These are phyloP conservation scores for Aspergillus cejpii DNA, from an alignment of 2,329 filamentous ascomycete species.

Conservation along the genomic window DNA sequence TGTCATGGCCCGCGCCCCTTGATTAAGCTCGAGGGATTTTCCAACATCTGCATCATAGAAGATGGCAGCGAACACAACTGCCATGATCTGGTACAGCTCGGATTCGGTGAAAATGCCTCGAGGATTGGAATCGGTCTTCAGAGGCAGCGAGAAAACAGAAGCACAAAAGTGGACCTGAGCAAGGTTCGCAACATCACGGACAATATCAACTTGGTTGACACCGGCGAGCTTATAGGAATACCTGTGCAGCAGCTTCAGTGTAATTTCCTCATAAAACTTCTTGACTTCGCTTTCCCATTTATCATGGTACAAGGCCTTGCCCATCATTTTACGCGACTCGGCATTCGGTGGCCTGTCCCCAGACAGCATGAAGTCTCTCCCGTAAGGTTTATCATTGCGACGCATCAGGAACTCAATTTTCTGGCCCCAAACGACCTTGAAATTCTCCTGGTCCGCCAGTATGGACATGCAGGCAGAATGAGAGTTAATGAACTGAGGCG, in stretches of 20 bases:
- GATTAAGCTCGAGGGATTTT: constrained; percentile 47
- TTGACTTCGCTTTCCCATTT: constrained; percentile 43
- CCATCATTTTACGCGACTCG: constrained; percentile 41
- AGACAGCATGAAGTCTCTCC: constrained; percentile 45
- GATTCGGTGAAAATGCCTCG: constrained; percentile 49
- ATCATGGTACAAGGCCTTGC: constrained; percentile 40
- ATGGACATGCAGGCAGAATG: constrained; percentile 42
- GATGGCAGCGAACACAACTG: constrained; percentile 48
- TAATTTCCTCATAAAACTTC: constrained; percentile 45
- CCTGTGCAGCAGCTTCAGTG: constrained; percentile 39
- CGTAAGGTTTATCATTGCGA: constrained; percentile 31
- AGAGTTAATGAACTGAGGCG: constrained; percentile 40
- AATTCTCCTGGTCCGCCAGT: constrained; percentile 39
- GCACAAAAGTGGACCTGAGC: constrained; percentile 51
- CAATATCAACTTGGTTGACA: constrained; percentile 44
- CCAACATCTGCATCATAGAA: constrained; percentile 52
- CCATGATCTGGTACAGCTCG: constrained; percentile 50
- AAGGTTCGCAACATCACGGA: constrained; percentile 48
- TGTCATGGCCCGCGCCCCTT: constrained; percentile 44
- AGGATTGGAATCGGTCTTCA: constrained; percentile 49
- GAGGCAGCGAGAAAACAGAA: constrained; percentile 49
- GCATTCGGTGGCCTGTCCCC: constrained; percentile 41
- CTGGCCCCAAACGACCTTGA: constrained; percentile 44
- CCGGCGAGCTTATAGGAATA: constrained; percentile 44
- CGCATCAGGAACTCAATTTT: constrained; percentile 43